Evolutionary conservation across 345 rosid genomes (phyloP).

Genomic region (Eucalyptus curtisii): DNA sequence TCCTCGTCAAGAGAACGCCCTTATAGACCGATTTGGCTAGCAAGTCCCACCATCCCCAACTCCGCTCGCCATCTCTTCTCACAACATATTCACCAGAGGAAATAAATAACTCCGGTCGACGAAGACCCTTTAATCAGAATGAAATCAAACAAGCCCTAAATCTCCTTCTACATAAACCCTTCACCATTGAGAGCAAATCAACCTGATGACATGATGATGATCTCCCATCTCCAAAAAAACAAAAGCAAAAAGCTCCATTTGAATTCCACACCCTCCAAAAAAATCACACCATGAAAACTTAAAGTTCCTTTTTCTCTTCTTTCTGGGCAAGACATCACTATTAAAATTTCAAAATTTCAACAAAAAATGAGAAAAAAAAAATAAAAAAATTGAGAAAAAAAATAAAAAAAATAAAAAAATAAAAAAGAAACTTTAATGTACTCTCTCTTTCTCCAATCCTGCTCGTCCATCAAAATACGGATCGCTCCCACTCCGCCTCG

Average conservation of each 20-base stretch:
- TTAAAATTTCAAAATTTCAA: background rate
- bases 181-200: background rate
- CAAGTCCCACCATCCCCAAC: accelerated
- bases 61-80: accelerated
- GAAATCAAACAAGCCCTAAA: accelerated
- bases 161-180: accelerated
- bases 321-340: background rate
- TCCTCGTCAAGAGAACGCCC: accelerated
- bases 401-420: accelerated
- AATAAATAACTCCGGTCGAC: accelerated
- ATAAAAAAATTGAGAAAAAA: accelerated
- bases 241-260: background rate
- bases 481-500: background rate
- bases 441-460: background rate
- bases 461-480: background rate
- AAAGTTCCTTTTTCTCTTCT: background rate
- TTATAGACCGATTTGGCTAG: accelerated
- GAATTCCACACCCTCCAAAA: background rate
- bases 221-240: background rate
- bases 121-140: accelerated
- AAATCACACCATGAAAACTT: background rate
- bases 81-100: accelerated
- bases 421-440: background rate
- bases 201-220: accelerated
- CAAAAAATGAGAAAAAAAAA: accelerated